Percentiles rank a stretch among this genome's conserved stretches.
Evolutionary conservation across 2,329 filamentous ascomycete species (phyloP).

Genomic region (Nigrospora oryzae): DNA sequence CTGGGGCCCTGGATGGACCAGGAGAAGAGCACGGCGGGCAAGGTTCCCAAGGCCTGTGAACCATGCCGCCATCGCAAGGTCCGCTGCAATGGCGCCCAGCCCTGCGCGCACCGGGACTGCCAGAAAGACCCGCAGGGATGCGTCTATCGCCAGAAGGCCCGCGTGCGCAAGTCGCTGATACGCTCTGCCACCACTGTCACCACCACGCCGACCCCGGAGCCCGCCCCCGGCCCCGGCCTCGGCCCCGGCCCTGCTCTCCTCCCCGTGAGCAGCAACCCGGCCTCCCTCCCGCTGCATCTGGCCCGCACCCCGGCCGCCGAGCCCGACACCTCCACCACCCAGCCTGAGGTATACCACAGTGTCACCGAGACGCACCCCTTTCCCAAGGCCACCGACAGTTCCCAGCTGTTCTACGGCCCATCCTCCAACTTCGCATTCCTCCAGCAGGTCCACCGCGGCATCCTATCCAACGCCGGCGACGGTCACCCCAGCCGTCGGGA

Average conservation of each 20-base stretch:
- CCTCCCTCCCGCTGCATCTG: background rate
- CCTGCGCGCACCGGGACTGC: constrained; percentile 7
- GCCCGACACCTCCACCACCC: constrained; percentile 11
- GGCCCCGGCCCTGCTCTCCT: background rate
- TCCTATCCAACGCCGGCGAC: constrained; percentile 10
- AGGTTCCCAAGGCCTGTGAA: constrained; percentile 13
- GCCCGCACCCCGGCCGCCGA: constrained; percentile 18
- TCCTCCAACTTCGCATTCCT: constrained; percentile 20
- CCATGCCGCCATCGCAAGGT: constrained; percentile 11
- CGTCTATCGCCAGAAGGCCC: constrained; percentile 16
- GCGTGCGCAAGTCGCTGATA: constrained; percentile 18
- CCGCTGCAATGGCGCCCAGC: constrained; percentile 9
- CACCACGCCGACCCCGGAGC: background rate
- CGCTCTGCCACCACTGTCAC: constrained; percentile 14
- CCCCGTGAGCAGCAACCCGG: too few species aligned
- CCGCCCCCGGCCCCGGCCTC: constrained; percentile 24
- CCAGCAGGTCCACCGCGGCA: constrained; percentile 18
- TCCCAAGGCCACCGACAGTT: constrained; percentile 12
- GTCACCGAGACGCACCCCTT: constrained; percentile 11
- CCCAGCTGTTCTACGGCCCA: constrained; percentile 17
- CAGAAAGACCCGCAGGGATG: constrained; percentile 7
- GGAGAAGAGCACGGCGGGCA: constrained; percentile 1
- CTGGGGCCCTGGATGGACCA: background rate
- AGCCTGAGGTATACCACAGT: constrained; percentile 12
- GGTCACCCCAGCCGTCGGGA: constrained; percentile 11